Percentiles rank a stretch among this genome's conserved stretches.
phyloP scores from a whole-genome alignment of 441 rosid genomes.

The Croton laevigatus region DNA sequence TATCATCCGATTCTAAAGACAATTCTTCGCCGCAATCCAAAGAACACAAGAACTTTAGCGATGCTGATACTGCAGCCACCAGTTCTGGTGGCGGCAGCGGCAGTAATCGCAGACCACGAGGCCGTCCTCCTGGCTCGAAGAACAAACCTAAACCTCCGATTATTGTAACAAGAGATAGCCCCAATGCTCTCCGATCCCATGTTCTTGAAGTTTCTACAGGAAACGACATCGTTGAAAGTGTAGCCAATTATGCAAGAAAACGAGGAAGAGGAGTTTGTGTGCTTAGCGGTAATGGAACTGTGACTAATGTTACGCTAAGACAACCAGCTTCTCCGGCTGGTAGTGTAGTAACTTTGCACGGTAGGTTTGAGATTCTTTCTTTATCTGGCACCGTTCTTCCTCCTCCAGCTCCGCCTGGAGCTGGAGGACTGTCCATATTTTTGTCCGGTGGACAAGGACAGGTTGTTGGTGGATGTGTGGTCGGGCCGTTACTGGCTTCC shows the following conservation, averaged over 20 bases:
- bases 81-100: constrained; percentile 25
- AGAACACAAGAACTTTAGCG: constrained; percentile 20
- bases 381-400: constrained; percentile 72
- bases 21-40: constrained; percentile 28
- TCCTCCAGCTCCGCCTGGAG: constrained; percentile 75
- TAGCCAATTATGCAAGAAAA: constrained; percentile 49
- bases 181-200: constrained; percentile 73
- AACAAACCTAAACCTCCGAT: constrained; percentile 74
- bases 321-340: constrained; percentile 55
- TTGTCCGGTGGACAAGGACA: constrained; percentile 63
- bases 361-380: constrained; percentile 78
- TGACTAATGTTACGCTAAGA: constrained; percentile 57
- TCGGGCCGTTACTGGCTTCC: constrained; percentile 50
- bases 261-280: constrained; percentile 74
- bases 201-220: constrained; percentile 60
- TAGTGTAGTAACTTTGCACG: constrained; percentile 65
- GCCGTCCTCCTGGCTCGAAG: constrained; percentile 76
- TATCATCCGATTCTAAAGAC: constrained; percentile 44
- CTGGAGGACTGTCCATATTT: constrained; percentile 57
- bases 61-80: constrained; percentile 34
- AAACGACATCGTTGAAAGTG: constrained; percentile 58
- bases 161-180: constrained; percentile 66
- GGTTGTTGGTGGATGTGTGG: constrained; percentile 62
- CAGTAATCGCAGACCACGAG: constrained; percentile 58
- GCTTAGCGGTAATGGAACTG: constrained; percentile 62